Evolutionary conservation across 352 stramenopile species (phyloP).

Genomic region (Globisporangium acanthophoron): DNA sequence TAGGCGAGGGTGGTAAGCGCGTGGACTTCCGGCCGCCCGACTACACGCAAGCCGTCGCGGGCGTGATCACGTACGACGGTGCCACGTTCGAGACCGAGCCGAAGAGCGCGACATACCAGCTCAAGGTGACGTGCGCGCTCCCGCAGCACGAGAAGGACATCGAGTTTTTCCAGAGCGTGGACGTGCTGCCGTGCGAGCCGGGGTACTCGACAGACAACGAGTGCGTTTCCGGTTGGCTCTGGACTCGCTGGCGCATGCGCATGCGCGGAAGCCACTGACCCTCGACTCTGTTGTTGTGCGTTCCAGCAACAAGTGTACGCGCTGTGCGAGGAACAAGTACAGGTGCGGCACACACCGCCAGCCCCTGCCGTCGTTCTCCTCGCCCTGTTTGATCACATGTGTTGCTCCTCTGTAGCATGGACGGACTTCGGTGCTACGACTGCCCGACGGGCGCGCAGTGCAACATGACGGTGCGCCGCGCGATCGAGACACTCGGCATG

Average conservation of each 20-base stretch:
- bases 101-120: slow-evolving; percentile 20
- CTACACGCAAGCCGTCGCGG: slow-evolving; percentile 16
- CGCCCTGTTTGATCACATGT: neutral
- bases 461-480: slow-evolving; percentile 44
- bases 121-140: slow-evolving; percentile 43
- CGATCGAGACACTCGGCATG: slow-evolving; percentile 34
- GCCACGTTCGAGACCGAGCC: slow-evolving; percentile 28
- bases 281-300: neutral
- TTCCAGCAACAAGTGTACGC: slow-evolving; percentile 36
- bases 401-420: slow-evolving; percentile 25
- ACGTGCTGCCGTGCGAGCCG: slow-evolving; percentile 31
- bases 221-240: slow-evolving; percentile 9
- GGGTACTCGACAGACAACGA: slow-evolving; percentile 39
- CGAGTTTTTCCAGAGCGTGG: slow-evolving; percentile 26
- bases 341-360: slow-evolving; percentile 16
- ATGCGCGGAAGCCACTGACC: neutral
- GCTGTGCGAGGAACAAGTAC: slow-evolving; percentile 48
- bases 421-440: slow-evolving; percentile 46
- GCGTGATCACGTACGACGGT: slow-evolving; percentile 35
- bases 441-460: slow-evolving; percentile 44
- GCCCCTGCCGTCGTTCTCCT: neutral
- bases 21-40: slow-evolving; percentile 29
- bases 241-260: neutral
- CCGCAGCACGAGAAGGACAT: slow-evolving; percentile 20
- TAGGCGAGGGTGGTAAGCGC: slow-evolving; percentile 4